A percentile compares a stretch with the other conserved stretches of the same genome.
These are phyloP conservation scores for Prunus kanzakura DNA, from an alignment of 306 rosid species.

Conservation along the genomic window DNA sequence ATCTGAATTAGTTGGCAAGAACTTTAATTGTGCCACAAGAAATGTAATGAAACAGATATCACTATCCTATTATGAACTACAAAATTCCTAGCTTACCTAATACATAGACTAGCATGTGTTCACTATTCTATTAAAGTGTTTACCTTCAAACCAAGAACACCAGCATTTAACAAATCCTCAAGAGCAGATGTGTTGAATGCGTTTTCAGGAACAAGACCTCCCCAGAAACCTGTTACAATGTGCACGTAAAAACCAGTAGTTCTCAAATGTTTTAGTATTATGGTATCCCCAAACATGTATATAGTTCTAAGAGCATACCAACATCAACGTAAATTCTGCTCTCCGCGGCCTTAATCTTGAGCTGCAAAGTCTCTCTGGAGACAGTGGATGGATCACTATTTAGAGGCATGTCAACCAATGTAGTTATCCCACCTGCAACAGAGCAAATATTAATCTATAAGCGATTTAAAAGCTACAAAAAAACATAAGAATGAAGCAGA, in stretches of 20 bases:
- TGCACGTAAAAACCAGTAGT: slow-evolving; percentile 12
- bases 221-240: slow-evolving; percentile 82
- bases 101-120: background rate
- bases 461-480: background rate
- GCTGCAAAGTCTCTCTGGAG: slow-evolving; percentile 70
- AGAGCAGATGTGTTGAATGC: slow-evolving; percentile 71
- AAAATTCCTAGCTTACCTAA: too few species aligned
- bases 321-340: slow-evolving; percentile 75
- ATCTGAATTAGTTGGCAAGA: background rate
- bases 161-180: slow-evolving; percentile 76
- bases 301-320: slow-evolving; percentile 51
- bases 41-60: background rate
- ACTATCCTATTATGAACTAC: background rate
- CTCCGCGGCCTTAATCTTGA: slow-evolving; percentile 77
- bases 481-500: background rate
- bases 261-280: background rate
- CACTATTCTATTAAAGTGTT: background rate
- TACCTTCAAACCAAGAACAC: slow-evolving; percentile 95
- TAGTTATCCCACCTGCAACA: slow-evolving; percentile 81
- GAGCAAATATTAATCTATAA: background rate
- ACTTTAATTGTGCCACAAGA: background rate
- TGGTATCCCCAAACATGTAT: background rate
- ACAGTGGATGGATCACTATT: slow-evolving; percentile 81
- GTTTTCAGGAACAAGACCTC: slow-evolving; percentile 94
- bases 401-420: slow-evolving; percentile 96